phyloP scores from a whole-genome alignment of 106 monocot genomes.

The Chionographis japonica region DNA sequence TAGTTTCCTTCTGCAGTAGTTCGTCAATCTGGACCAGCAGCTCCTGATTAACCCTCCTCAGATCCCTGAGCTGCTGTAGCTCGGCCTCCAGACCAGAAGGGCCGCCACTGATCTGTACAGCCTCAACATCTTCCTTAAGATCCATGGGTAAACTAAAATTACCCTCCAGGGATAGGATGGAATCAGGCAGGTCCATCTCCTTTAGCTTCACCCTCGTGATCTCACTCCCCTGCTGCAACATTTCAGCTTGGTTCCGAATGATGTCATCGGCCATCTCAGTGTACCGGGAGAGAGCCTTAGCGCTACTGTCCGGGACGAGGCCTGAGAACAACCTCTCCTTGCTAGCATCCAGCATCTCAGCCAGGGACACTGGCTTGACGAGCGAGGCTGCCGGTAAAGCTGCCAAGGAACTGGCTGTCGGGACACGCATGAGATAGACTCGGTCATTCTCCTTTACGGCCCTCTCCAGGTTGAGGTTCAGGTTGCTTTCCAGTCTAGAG shows the following conservation, averaged over 20 bases:
- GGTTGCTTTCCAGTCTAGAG: conserved; percentile 33
- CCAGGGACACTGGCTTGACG: conserved; percentile 34
- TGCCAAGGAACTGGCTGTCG: conserved; percentile 22
- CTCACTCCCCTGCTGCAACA: conserved; percentile 58
- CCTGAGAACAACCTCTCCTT: conserved; percentile 45
- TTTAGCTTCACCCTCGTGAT: conserved; percentile 55
- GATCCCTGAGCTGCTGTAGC: conserved; percentile 57
- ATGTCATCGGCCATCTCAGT: conserved; percentile 62
- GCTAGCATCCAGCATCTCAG: conserved; percentile 51
- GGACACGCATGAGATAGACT: conserved; percentile 59
- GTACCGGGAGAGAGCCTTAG: conserved; percentile 52
- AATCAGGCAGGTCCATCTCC: conserved; percentile 75
- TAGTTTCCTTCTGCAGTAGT: conserved; percentile 26
- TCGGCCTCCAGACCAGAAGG: conserved; percentile 47
- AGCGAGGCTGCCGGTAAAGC: conserved; percentile 47
- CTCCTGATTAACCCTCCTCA: conserved; percentile 61
- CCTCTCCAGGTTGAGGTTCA: conserved; percentile 47
- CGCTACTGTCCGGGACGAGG: conserved; percentile 47
- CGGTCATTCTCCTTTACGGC: conserved; percentile 53
- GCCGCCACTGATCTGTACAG: conserved; percentile 55
- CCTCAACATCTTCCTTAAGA: conserved; percentile 61
- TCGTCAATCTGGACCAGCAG: conserved; percentile 43
- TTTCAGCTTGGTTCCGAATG: conserved; percentile 52
- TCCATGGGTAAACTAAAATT: conserved; percentile 40
- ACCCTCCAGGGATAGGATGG: conserved; percentile 52